Evolutionary conservation across 225 moss, liverwort and hornwort genomes (phyloP).

Genomic region (Marchantia paleacea): DNA sequence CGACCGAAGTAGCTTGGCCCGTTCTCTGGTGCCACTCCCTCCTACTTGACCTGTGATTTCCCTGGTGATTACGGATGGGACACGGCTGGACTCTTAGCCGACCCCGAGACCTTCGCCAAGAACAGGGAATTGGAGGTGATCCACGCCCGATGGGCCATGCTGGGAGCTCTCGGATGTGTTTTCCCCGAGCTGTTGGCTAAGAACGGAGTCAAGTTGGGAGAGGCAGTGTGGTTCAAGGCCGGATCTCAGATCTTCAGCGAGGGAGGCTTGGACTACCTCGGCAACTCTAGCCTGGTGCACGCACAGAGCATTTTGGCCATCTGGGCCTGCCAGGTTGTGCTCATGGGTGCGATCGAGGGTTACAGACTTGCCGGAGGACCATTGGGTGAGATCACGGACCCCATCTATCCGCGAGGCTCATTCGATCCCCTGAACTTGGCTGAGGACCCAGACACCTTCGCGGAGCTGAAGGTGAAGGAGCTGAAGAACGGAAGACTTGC

Average conservation of each 20-base stretch:
- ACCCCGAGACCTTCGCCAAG: conserved; percentile 48
- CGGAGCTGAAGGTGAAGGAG: conserved; percentile 53
- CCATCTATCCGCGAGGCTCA: conserved; percentile 35
- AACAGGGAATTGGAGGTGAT: conserved; percentile 52
- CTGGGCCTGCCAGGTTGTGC: conserved; percentile 14
- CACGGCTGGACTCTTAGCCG: conserved; percentile 47
- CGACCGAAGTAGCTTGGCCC: conserved; percentile 42
- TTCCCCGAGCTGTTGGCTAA: conserved; percentile 45
- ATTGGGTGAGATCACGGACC: conserved; percentile 33
- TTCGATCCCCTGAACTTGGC: conserved; percentile 47
- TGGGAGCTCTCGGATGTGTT: conserved; percentile 45
- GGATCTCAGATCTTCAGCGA: conserved; percentile 49
- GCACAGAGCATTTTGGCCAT: conserved; percentile 25
- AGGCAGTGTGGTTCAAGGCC: conserved; percentile 63
- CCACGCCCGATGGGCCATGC: conserved; percentile 59
- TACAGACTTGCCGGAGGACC: conserved; percentile 31
- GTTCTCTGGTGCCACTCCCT: conserved; percentile 39
- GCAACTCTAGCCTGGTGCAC: conserved; percentile 24
- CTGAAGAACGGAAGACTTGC: too few relatives aligned
- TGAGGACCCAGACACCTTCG: conserved; percentile 48
- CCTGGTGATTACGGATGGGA: conserved; percentile 61
- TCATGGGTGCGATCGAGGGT: conserved; percentile 17
- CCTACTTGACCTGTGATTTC: conserved; percentile 53
- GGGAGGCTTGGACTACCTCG: conserved; percentile 48
- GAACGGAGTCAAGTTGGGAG: conserved; percentile 44